Base-by-base conservation (phyloP, 768 basidiomycete species). In the Cystobasidium ongulense region DNA sequence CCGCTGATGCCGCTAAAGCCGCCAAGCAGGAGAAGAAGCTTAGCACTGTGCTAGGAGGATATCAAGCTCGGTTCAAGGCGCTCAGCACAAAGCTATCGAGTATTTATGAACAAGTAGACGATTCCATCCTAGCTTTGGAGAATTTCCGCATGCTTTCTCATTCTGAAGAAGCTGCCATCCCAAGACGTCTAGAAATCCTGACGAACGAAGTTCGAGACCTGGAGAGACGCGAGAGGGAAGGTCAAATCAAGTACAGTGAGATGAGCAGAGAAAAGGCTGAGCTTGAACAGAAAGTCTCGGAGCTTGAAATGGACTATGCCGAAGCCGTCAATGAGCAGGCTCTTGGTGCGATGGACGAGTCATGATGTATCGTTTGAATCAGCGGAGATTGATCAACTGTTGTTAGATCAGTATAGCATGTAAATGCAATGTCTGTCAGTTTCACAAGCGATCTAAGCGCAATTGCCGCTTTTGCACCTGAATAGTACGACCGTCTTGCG, bases 1-100 rank as follows among this genome's bases (percentile, higher is more conserved):
- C 87, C 38, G 87, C 86, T 79, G 90, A 94, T 79, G 90, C 90
- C 0, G 85, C 84, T 67, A 91, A 89, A 80, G 89, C 90, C 0
- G 81, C 86, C 25, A 98, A 96, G 83, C 80, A 85, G 4, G 95
- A 97, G 84, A 96, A 93, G 86, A 95, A 92, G 81, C 86, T 98
- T 11, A 85, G 84, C 10, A 87, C 92, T 72, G 86, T 86, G 17
- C 86, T 98, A 1, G 93, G 93, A n/a, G 96, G 96, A 10, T 98
- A 98, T 80, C 87, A 90, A 79, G 85, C 86, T 43, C 87, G 94
- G 11, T 87, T 87, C 33, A 85, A 85, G 78, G 85, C 86, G 46
- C 84, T 93, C 63, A 79, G 76, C 15, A 67, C 23, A 27, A 77
- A 80, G 73, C 65, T 80, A 8, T 78, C 80, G 35, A 50, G 66